Evolutionary conservation across 2,329 filamentous ascomycete species (phyloP), one percentile per base, ranked within the genome.

Genomic region (Nemania diffusa): DNA sequence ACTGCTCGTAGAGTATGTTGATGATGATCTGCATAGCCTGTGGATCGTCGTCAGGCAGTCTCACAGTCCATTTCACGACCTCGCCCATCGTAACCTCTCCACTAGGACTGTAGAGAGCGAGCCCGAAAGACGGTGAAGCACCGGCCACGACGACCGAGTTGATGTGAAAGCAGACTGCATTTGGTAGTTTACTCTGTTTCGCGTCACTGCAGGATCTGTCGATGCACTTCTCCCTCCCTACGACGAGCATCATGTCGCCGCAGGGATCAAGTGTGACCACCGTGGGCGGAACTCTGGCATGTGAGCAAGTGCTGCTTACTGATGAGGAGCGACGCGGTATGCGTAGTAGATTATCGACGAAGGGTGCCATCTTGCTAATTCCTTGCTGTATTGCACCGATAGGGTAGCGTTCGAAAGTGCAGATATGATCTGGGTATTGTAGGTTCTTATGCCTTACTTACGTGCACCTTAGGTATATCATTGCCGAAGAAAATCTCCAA

Each of bases 211-310:
- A 67, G 5, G n/a, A 27, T 17, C 9, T 13, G 7, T 62, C 5
- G 8, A 6, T 46, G 34, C 69, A 71, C 26, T 29, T 65, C 15
- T 57, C 34, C 32, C 32, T 59, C 22, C 67, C 69, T 4, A 71
- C 69, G 5, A 69, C 2, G 13, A 71, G 62, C n/a, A 66, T 29
- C 58, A 69, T 62, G 34, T 69, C 64, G 32, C 58, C 50, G 4
- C 52, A 1, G 2, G 55, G 24, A 22, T 64, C 60, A 22, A 67
- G 13, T 32, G 20, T 37, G 29, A 55, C 44, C 7, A 58, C 5
- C 3, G 15, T 15, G 2, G 59, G 53, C 26, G 55, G 20, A 13
- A 55, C 6, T 20, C 50, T 60, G 20, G 29, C 17, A 44, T 70
- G 68, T 11, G 51, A 26, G 24, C 68, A 70, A 5, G 22, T 17